Base-by-base conservation (phyloP, 208 protist species). In the Leishmania tropica region DNA sequence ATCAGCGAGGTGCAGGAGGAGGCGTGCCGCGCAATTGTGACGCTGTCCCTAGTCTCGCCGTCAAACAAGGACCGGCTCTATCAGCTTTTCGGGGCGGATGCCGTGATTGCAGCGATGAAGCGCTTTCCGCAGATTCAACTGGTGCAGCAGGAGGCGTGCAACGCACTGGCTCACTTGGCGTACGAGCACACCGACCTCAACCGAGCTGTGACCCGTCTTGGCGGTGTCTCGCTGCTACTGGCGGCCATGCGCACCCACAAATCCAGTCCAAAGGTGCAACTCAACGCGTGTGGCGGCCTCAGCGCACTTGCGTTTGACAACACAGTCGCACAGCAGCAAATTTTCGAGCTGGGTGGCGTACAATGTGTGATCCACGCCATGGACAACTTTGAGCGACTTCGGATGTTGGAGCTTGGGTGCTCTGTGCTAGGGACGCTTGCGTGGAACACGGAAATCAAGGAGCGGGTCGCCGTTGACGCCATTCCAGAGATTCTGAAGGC, bases 251-350 rank as follows among this genome's bases (percentile, higher is more conserved):
- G 89, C 60, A 88, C 82, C 10, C 92, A 95, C 83, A 81, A 84
- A 74, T 87, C 90, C 58, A 96, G 88, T 78, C 87, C 93, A 7
- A 97, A 97, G 77, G 89, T 97, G 74, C 96, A 98, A 87, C 88
- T 98, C 54, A 97, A 96, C 83, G 96, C 93, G 13, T 98, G 96
- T 82, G 93, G 90, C 42, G 96, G 93, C n/a, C 89, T 98, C 56
- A 97, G 94, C 83, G 96, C 93, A 28, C 89, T 98, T 28, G 96
- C 96, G 13, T 98, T 98, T 83, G 94, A 98, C 81, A 98, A 98
- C 83, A 88, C 92, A 40, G 83, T 93, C 19, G 96, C 93, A 5
- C 96, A 98, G 84, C 88, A 90, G 83, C 94, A 98, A 80, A 97
- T 98, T 79, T 97, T 95, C 60, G 93, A 97, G 78, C 83, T 96